These are phyloP conservation scores for Alopecurus myosuroides DNA, from an alignment of 176 grass and related monocot species.

Conservation along the genomic window DNA sequence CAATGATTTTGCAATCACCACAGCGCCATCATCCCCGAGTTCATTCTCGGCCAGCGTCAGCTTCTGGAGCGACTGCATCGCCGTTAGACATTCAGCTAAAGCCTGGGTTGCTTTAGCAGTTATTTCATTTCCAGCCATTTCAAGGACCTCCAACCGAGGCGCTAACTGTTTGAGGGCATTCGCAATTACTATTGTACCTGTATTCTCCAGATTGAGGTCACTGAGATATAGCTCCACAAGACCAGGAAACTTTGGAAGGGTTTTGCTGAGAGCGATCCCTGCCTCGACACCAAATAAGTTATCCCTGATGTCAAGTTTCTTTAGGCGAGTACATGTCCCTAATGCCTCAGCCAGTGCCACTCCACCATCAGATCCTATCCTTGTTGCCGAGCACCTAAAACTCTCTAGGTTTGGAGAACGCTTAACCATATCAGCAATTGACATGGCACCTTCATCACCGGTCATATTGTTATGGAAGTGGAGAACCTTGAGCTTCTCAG, in stretches of 20 bases:
- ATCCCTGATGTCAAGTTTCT: slow-evolving; percentile 1
- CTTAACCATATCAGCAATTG: background rate
- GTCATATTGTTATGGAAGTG: slow-evolving; percentile 12
- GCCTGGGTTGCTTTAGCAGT: background rate
- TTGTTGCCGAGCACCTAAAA: background rate
- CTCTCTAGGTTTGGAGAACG: background rate
- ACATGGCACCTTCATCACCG: slow-evolving; percentile 5
- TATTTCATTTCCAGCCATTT: background rate
- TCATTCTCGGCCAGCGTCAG: background rate
- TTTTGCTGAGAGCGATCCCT: background rate
- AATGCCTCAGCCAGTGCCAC: background rate
- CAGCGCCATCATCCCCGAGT: background rate
- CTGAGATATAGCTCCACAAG: background rate
- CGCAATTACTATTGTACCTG: background rate
- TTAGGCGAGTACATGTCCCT: background rate
- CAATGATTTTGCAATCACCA: background rate
- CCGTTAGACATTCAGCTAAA: background rate
- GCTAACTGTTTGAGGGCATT: background rate
- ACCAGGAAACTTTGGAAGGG: background rate
- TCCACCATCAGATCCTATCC: background rate
- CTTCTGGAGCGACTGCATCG: background rate
- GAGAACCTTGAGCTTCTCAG: background rate
- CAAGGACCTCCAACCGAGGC: background rate
- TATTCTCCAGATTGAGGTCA: background rate
- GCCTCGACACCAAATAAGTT: background rate